Conservation (phyloP, 495 filamentous ascomycete species). For the Penicillium pulvis region DNA sequence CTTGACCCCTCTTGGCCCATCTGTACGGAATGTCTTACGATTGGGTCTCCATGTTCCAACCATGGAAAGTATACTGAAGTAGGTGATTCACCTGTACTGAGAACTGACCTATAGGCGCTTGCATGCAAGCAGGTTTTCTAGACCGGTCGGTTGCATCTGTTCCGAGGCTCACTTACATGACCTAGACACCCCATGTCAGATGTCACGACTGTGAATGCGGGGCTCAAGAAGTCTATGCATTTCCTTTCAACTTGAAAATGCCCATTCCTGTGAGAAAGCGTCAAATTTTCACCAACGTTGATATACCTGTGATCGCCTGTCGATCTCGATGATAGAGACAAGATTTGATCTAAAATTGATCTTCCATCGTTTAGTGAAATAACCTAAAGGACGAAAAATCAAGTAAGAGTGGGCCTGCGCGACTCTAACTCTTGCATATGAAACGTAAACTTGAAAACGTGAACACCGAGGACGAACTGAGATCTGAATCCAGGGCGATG, state of each 20-base stretch:
- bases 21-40: not conserved
- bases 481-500: no score
- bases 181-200: not conserved
- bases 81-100: not conserved
- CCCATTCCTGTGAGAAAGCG: not conserved
- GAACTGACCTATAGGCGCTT: not conserved
- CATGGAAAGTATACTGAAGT: not conserved
- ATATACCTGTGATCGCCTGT: not conserved
- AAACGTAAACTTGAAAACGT: not conserved
- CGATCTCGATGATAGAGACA: no score
- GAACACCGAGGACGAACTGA: no score
- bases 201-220: not conserved
- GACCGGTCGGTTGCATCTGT: not conserved
- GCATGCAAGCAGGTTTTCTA: not conserved
- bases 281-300: not conserved
- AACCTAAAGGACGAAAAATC: no score
- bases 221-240: not conserved
- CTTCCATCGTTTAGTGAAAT: no score
- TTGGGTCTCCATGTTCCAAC: not conserved
- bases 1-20: slow-evolving; percentile 9
- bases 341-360: no score
- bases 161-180: not conserved
- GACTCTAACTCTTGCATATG: not conserved
- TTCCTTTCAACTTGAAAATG: not conserved
- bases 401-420: no score